Percentiles rank a stretch among this genome's conserved stretches.
Conservation (phyloP, 768 basidiomycete genomes). For the Termitomyces sp. region DNA sequence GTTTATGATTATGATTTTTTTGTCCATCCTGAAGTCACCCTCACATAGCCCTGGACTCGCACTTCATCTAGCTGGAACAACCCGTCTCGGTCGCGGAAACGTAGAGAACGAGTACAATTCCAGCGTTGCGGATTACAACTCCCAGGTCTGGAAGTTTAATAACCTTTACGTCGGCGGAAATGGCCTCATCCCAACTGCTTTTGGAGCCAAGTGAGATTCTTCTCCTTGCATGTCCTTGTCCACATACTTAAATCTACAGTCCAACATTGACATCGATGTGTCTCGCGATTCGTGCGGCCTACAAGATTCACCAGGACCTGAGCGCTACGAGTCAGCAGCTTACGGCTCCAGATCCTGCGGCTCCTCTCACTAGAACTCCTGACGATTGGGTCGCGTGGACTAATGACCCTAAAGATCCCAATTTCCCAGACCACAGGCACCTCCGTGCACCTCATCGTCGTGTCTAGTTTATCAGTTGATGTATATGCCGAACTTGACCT, state of each 20-base stretch:
- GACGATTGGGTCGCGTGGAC: neutral
- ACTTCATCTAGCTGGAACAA: neutral
- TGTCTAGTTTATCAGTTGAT: no score
- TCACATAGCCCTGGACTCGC: neutral
- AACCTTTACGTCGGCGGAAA: neutral
- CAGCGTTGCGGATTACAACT: neutral
- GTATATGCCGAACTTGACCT: no score
- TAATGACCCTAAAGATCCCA: neutral
- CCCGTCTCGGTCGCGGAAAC: neutral
- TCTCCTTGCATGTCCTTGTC: neutral
- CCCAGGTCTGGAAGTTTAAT: neutral
- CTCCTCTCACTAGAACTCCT: neutral
- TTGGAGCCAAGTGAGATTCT: neutral
- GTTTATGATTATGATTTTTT: no score
- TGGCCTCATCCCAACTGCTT: neutral
- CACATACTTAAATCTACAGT: neutral
- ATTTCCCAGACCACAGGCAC: neutral
- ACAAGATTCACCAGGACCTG: neutral
- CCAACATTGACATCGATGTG: neutral
- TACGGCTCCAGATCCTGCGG: neutral
- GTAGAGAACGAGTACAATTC: neutral
- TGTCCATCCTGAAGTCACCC: no score
- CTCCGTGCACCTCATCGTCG: neutral
- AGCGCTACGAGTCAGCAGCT: neutral
- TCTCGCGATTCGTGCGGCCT: neutral